Conservation (phyloP, 805 yeast species). For the Naumovozyma dairenensis region DNA sequence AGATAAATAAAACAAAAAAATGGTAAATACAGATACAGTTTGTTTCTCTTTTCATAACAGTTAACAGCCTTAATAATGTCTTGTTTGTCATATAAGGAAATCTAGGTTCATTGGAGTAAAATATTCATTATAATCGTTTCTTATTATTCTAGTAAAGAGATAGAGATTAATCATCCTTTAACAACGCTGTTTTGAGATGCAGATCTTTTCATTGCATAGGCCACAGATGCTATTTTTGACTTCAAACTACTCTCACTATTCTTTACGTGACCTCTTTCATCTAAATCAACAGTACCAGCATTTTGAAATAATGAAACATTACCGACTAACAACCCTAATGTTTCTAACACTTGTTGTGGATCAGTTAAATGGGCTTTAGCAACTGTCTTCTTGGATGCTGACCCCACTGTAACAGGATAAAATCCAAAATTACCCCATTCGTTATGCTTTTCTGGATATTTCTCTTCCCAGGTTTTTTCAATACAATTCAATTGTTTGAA, state of each 20-base stretch:
- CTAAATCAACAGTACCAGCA: constrained; percentile 65
- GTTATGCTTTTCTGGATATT: constrained; percentile 33
- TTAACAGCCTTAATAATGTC: too few relatives aligned
- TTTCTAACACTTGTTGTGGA: constrained; percentile 76
- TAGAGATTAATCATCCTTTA: too few relatives aligned
- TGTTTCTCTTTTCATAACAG: too few relatives aligned
- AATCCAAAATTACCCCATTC: constrained; percentile 49
- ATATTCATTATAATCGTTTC: background rate
- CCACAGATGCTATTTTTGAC: constrained; percentile 27
- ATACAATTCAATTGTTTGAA: constrained; percentile 63
- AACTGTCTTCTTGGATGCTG: constrained; percentile 75
- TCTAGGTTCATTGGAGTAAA: too few relatives aligned
- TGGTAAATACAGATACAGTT: too few relatives aligned
- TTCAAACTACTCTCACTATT: constrained; percentile 33
- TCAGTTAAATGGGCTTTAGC: constrained; percentile 81
- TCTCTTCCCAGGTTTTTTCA: constrained; percentile 35
- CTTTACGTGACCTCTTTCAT: constrained; percentile 64
- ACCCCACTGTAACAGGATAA: constrained; percentile 86
- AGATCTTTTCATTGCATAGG: constrained; percentile 22
- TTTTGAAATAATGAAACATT: constrained; percentile 68
- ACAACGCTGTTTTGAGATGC: constrained; percentile 12
- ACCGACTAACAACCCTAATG: constrained; percentile 73
- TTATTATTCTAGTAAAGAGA: background rate
- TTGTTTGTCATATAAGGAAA: too few relatives aligned
- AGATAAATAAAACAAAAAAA: too few relatives aligned